Conservation (phyloP, 2,329 filamentous ascomycete species). For the Alternaria burnsii region DNA sequence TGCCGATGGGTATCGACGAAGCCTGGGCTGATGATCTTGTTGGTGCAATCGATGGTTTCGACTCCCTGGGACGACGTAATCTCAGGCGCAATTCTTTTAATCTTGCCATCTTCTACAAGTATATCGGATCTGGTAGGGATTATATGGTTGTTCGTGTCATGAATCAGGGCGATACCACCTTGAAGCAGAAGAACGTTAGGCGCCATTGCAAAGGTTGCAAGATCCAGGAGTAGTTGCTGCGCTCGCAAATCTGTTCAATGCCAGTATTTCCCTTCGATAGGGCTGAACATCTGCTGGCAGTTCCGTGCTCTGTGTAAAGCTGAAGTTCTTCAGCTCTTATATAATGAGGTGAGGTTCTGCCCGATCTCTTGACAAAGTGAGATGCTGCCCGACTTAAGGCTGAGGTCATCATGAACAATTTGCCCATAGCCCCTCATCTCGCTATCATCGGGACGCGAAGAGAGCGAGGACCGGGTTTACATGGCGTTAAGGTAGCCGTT, state of each 20-base stretch:
- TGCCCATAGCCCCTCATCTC: neutral
- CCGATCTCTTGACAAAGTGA: neutral
- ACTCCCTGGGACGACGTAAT: constrained; percentile 40
- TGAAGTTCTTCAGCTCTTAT: neutral
- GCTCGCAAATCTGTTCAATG: neutral
- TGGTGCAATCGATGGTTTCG: constrained; percentile 58
- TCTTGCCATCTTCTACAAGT: constrained; percentile 46
- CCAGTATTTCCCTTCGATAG: neutral
- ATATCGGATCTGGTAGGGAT: constrained; percentile 42
- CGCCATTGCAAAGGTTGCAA: neutral
- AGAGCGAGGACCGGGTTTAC: neutral
- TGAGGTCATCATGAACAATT: neutral
- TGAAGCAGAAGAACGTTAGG: constrained; percentile 40
- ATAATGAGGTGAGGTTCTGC: neutral
- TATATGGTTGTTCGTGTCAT: constrained; percentile 47
- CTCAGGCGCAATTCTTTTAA: constrained; percentile 41
- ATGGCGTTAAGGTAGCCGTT: neutral
- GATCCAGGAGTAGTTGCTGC: neutral
- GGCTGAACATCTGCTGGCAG: neutral
- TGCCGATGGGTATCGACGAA: constrained; percentile 62
- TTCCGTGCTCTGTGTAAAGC: neutral
- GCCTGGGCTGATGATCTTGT: constrained; percentile 64
- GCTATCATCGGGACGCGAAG: neutral
- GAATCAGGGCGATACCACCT: constrained; percentile 50
- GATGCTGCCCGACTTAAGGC: neutral